Conservation (phyloP, 2,329 filamentous ascomycete species). For the Elsinoe fawcettii region DNA sequence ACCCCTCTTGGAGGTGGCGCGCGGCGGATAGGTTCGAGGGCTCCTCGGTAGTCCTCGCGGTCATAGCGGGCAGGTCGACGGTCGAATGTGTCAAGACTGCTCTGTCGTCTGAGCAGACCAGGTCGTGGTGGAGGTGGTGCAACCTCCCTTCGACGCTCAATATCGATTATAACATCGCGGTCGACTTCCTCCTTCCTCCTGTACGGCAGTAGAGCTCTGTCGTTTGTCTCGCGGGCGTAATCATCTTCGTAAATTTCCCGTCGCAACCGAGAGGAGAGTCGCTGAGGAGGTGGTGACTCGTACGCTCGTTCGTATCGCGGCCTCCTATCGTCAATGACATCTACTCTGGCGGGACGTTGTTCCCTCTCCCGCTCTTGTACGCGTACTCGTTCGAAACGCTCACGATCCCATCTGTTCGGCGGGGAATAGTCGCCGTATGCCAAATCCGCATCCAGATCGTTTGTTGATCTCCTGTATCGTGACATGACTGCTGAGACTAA, state of each 20-base stretch:
- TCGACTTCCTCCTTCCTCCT: slow-evolving; percentile 50
- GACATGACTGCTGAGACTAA: not conserved
- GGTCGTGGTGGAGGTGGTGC: slow-evolving; percentile 52
- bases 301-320: slow-evolving; percentile 47
- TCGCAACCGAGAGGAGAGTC: slow-evolving; percentile 27
- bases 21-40: slow-evolving; percentile 51
- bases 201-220: slow-evolving; percentile 49
- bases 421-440: slow-evolving; percentile 33
- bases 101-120: slow-evolving; percentile 67
- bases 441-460: slow-evolving; percentile 30
- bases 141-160: slow-evolving; percentile 32
- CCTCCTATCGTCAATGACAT: slow-evolving; percentile 33
- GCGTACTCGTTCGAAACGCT: slow-evolving; percentile 42
- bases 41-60: slow-evolving; percentile 56
- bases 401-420: slow-evolving; percentile 43
- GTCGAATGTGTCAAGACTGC: slow-evolving; percentile 85
- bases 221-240: slow-evolving; percentile 39
- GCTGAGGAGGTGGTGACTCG: slow-evolving; percentile 28
- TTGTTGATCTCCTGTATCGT: slow-evolving; percentile 12
- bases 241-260: slow-evolving; percentile 41
- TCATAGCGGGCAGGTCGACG: slow-evolving; percentile 58
- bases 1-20: slow-evolving; percentile 53
- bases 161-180: slow-evolving; percentile 40
- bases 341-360: slow-evolving; percentile 35
- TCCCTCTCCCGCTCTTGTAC: slow-evolving; percentile 30